These are phyloP conservation scores for Neonectria hederae DNA, from an alignment of 2,329 filamentous ascomycete genomes.

Conservation along the genomic window DNA sequence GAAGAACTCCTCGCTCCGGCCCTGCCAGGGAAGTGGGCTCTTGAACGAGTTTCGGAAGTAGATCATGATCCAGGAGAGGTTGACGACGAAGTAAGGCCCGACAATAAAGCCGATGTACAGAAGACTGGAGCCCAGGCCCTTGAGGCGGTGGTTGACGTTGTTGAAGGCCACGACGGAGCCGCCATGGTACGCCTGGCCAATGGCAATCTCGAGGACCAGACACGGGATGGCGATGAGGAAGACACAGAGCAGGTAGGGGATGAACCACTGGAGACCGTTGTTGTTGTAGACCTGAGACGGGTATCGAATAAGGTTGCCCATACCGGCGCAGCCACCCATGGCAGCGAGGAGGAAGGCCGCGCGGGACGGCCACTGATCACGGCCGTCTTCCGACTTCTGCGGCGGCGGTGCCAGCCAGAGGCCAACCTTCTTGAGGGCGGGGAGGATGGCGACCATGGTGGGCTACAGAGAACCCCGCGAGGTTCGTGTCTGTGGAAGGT, in stretches of 20 bases:
- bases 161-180: constrained; percentile 65
- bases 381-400: constrained; percentile 50
- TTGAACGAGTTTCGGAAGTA: constrained; percentile 66
- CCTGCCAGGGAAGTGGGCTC: constrained; percentile 64
- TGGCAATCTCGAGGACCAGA: constrained; percentile 70
- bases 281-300: constrained; percentile 69
- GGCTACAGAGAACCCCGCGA: neutral
- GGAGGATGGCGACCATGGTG: constrained; percentile 34
- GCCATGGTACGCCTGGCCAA: constrained; percentile 71
- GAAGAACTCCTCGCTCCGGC: constrained; percentile 62
- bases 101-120: constrained; percentile 64
- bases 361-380: constrained; percentile 65
- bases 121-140: constrained; percentile 62
- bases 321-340: constrained; percentile 67
- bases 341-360: constrained; percentile 65
- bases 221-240: constrained; percentile 65
- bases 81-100: constrained; percentile 66
- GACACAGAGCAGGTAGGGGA: constrained; percentile 65
- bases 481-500: neutral
- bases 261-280: constrained; percentile 68
- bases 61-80: constrained; percentile 50
- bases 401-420: constrained; percentile 49
- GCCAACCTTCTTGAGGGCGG: constrained; percentile 44
- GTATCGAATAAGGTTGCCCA: constrained; percentile 67
- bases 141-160: constrained; percentile 62